A percentile compares a stretch with the other conserved stretches of the same genome.
Evolutionary conservation across 768 basidiomycete species (phyloP).

Genomic region (Boletellus sp.): DNA sequence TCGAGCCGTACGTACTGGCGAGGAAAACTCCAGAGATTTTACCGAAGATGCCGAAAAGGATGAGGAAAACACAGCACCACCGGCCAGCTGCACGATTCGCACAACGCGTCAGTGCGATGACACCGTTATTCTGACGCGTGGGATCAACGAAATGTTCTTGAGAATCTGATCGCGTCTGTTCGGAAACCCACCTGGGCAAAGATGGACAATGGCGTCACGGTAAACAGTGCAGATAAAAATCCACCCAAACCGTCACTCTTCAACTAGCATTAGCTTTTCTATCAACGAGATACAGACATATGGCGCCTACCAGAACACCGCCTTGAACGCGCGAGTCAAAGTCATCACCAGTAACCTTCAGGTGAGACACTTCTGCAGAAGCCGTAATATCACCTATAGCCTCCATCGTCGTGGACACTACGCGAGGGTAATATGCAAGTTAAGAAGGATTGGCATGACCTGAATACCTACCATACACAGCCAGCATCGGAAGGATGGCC

Average conservation of each 20-base stretch:
- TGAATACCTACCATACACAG: slow-evolving; percentile 46
- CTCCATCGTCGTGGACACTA: slow-evolving; percentile 76
- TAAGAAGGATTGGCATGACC: background rate
- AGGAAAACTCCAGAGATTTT: slow-evolving; percentile 84
- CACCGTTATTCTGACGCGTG: slow-evolving; percentile 61
- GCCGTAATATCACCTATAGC: slow-evolving; percentile 84
- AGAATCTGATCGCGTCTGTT: background rate
- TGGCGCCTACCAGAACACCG: slow-evolving; percentile 56
- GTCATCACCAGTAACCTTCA: slow-evolving; percentile 67
- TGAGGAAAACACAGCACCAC: slow-evolving; percentile 76
- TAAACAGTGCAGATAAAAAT: slow-evolving; percentile 75
- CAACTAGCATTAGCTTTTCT: background rate
- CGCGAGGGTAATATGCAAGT: slow-evolving; percentile 3
- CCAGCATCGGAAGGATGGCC: slow-evolving; percentile 57
- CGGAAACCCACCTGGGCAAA: slow-evolving; percentile 55
- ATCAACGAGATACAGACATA: background rate
- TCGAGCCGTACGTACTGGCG: slow-evolving; percentile 45
- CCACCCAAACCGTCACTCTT: slow-evolving; percentile 79
- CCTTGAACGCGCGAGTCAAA: slow-evolving; percentile 85
- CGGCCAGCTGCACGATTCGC: slow-evolving; percentile 77
- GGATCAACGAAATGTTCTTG: background rate
- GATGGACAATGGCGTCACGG: slow-evolving; percentile 73
- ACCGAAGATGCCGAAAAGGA: slow-evolving; percentile 75
- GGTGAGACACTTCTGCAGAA: slow-evolving; percentile 74
- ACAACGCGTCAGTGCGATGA: slow-evolving; percentile 81